Evolutionary conservation across 495 filamentous ascomycete genomes (phyloP).

Genomic region (Astrothelium subdiscretum): DNA sequence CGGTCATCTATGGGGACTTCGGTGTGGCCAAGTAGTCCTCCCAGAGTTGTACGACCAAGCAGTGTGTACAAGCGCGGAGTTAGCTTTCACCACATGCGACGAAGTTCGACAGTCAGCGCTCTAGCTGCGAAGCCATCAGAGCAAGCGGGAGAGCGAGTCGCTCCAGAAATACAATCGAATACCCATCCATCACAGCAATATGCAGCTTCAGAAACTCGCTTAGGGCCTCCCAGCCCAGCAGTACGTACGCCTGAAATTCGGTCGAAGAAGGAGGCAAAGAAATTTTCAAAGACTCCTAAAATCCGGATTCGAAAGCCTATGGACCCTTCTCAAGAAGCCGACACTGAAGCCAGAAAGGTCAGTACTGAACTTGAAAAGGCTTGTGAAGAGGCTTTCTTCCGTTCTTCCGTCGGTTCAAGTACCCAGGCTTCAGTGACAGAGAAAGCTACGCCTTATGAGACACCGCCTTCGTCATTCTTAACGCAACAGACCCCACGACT

Average conservation of each 20-base stretch:
- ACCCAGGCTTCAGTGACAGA: conserved; percentile 32
- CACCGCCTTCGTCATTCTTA: conserved; percentile 31
- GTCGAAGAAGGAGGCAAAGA: conserved; percentile 20
- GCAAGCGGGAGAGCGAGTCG: conserved; percentile 13
- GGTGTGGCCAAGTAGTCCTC: conserved; percentile 41
- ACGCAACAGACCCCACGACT: conserved; percentile 36
- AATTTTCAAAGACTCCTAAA: conserved; percentile 7
- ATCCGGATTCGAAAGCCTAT: conserved; percentile 30
- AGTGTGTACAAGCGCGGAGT: conserved; percentile 63
- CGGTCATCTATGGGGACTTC: conserved; percentile 43
- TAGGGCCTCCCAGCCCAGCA: conserved; percentile 10
- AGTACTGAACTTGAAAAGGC: conserved; percentile 54
- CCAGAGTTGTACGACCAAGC: conserved; percentile 42
- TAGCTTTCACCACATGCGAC: conserved; percentile 56
- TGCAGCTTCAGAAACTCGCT: background rate
- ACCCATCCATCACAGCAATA: background rate
- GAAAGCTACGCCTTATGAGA: conserved; percentile 27
- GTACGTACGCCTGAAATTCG: conserved; percentile 9
- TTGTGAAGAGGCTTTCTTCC: conserved; percentile 77
- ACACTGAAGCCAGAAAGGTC: conserved; percentile 51
- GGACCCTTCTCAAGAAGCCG: conserved; percentile 39
- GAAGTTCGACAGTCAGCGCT: conserved; percentile 22
- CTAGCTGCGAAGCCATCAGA: conserved; percentile 7
- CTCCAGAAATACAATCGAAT: conserved; percentile 13
- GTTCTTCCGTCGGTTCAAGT: conserved; percentile 45